Evolutionary conservation across 257 asterid species (phyloP).

Genomic region (Nemophila menziesii): DNA sequence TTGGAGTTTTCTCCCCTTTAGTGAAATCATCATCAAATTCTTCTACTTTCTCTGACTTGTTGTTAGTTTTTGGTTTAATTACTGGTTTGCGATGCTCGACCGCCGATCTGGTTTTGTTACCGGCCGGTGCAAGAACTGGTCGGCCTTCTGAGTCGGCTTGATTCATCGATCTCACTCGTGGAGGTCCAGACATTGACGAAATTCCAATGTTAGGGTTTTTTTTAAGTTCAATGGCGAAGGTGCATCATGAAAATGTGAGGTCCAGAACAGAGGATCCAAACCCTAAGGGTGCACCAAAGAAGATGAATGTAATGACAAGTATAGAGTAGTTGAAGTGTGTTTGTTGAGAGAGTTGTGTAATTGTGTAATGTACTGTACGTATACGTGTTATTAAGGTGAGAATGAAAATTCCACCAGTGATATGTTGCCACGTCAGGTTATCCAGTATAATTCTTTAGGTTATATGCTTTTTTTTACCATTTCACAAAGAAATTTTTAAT

Average conservation of each 20-base stretch:
- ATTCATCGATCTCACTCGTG: constrained; percentile 45
- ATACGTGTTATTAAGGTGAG: not conserved
- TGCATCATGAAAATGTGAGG: not conserved
- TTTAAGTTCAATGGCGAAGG: not conserved
- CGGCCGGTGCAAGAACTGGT: constrained; percentile 74
- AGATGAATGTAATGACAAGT: not conserved
- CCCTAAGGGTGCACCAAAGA: not conserved
- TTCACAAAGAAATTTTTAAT: no score
- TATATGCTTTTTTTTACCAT: no score
- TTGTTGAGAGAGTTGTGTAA: not conserved
- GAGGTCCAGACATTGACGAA: constrained; percentile 56
- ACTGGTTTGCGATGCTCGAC: constrained; percentile 46
- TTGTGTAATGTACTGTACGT: not conserved
- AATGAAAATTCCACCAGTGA: not conserved
- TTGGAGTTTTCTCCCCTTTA: constrained; percentile 25
- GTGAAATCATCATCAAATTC: constrained; percentile 21
- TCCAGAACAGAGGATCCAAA: not conserved
- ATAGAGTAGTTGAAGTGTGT: constrained; percentile 1
- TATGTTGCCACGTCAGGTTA: not conserved
- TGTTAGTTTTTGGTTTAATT: constrained; percentile 26
- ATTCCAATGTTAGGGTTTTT: not conserved
- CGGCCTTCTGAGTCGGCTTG: constrained; percentile 41
- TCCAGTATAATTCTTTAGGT: not conserved
- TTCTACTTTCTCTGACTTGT: constrained; percentile 9
- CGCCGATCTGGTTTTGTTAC: constrained; percentile 61